Conservation (phyloP, 1,284 basidiomycete genomes). For the Hymenochaete sp. region DNA sequence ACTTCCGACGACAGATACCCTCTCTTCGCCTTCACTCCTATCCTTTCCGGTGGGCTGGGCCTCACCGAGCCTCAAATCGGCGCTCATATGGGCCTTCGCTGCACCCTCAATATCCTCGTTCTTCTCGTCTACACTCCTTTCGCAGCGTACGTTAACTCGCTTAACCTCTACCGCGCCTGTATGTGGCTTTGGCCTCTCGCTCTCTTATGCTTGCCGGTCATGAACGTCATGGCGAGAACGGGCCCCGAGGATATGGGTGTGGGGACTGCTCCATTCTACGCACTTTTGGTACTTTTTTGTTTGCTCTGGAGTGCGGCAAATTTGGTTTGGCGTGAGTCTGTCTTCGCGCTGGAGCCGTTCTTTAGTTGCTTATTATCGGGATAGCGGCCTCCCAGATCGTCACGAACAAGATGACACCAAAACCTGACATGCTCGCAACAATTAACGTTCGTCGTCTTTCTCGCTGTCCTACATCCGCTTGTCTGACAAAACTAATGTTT, state of each 20-base stretch:
- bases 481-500: not conserved
- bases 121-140: constrained; percentile 19
- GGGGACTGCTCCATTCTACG: constrained; percentile 15
- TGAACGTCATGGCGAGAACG: constrained; percentile 18
- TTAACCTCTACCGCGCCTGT: constrained; percentile 17
- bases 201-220: constrained; percentile 20
- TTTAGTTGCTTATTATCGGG: not conserved
- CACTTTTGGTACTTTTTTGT: constrained; percentile 16
- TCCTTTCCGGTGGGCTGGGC: constrained; percentile 22
- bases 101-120: constrained; percentile 19
- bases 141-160: constrained; percentile 18
- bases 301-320: constrained; percentile 14
- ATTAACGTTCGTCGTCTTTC: constrained; percentile 17
- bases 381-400: constrained; percentile 14
- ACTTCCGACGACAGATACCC: constrained; percentile 18
- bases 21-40: constrained; percentile 23
- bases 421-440: constrained; percentile 18
- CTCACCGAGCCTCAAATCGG: constrained; percentile 21
- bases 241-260: no score
- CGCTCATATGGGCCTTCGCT: constrained; percentile 20
- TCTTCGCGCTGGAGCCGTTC: not conserved
- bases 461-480: not conserved
- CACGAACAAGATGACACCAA: constrained; percentile 19
- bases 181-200: constrained; percentile 19
- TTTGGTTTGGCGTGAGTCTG: constrained; percentile 16